Conservation (phyloP, 139 green algal species). For the Chlorokybus atmophyticus region DNA sequence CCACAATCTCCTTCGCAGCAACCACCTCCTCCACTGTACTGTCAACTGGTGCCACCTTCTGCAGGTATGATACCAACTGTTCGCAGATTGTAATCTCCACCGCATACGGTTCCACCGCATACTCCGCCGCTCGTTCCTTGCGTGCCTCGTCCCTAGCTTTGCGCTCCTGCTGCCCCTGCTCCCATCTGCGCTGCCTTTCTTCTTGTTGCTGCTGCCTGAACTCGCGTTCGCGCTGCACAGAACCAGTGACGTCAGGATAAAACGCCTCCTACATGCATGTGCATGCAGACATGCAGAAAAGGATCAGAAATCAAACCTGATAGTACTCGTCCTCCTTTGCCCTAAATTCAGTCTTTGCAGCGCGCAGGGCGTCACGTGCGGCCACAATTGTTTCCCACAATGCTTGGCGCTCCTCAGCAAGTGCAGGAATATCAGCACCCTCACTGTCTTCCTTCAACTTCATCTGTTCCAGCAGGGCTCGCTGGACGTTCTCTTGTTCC, state of each 20-base stretch:
- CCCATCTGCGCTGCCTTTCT: constrained; percentile 13
- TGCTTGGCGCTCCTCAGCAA: constrained; percentile 36
- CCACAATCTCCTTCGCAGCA: constrained; percentile 4
- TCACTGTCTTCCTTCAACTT: constrained; percentile 21
- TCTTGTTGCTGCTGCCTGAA: neutral
- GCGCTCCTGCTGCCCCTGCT: constrained; percentile 18
- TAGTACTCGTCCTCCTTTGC: constrained; percentile 39
- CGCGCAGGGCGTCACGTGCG: constrained; percentile 18
- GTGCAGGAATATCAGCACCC: constrained; percentile 24
- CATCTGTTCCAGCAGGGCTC: constrained; percentile 16
- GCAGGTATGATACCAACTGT: constrained; percentile 25
- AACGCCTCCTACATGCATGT: constrained; percentile 5
- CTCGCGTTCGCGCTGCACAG: neutral
- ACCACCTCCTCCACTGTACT: neutral
- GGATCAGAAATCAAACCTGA: constrained; percentile 16
- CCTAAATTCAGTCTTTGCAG: constrained; percentile 30
- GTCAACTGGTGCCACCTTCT: constrained; percentile 5
- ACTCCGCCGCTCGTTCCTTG: constrained; percentile 17
- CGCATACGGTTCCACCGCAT: constrained; percentile 35
- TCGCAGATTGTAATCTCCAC: constrained; percentile 36
- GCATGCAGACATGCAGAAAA: constrained; percentile 2
- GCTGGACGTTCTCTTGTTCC: constrained; percentile 28
- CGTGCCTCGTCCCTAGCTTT: constrained; percentile 23
- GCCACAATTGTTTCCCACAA: constrained; percentile 32
- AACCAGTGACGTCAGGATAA: neutral